phyloP scores from a whole-genome alignment of 768 basidiomycete genomes.

The Xerocomus potaroensis region DNA sequence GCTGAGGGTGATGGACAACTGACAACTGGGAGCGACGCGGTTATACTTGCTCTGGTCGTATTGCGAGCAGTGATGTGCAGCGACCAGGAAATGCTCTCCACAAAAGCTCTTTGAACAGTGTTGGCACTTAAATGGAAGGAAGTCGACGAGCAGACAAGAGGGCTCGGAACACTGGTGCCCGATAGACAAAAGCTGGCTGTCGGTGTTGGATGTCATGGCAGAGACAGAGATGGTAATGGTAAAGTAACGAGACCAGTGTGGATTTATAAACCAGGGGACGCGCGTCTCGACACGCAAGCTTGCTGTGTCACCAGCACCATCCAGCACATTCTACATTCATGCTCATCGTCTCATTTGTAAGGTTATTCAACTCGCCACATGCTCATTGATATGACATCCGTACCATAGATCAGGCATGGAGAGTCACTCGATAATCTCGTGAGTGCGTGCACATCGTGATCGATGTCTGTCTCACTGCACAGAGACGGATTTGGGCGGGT shows the following conservation, averaged over 20 bases:
- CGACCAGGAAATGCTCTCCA: slow-evolving; percentile 72
- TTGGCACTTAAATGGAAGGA: slow-evolving; percentile 82
- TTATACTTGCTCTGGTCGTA: slow-evolving; percentile 71
- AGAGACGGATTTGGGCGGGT: slow-evolving; percentile 66
- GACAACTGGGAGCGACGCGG: slow-evolving; percentile 74
- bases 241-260: slow-evolving; percentile 1
- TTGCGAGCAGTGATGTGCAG: slow-evolving; percentile 60
- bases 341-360: slow-evolving; percentile 27
- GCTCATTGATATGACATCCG: neutral
- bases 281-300: slow-evolving; percentile 27
- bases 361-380: neutral
- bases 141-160: slow-evolving; percentile 71
- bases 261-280: slow-evolving; percentile 23
- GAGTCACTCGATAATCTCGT: slow-evolving; percentile 77
- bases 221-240: no score
- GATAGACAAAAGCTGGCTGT: slow-evolving; percentile 54
- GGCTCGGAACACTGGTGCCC: slow-evolving; percentile 69
- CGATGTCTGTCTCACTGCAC: neutral
- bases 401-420: slow-evolving; percentile 64
- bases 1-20: slow-evolving; percentile 18
- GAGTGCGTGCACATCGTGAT: slow-evolving; percentile 13
- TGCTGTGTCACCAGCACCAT: neutral
- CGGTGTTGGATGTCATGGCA: slow-evolving; percentile 11
- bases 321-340: slow-evolving; percentile 8
- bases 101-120: slow-evolving; percentile 72